Evolutionary conservation across 139 green algal species (phyloP), one percentile per base, ranked within the genome.

Genomic region (Picochlorum sp.): DNA sequence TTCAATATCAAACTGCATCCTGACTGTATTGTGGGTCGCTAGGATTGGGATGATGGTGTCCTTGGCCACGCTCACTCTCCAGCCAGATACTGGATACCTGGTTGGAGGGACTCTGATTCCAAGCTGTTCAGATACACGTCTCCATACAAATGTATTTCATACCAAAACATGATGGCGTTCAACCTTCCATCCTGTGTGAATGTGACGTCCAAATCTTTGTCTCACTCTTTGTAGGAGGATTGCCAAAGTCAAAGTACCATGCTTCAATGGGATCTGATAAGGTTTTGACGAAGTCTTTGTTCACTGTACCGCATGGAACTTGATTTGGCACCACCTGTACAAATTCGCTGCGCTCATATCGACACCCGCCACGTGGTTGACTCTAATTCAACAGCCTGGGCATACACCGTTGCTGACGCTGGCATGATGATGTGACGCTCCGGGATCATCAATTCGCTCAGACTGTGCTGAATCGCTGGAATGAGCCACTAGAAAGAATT

Each of bases 131-230:
- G 45, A 18, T 57, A 56, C 9, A 86, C 68, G 21, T 78, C 72
- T 5, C 68, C 66, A 23, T 63, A 72, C n/a, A 90, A 67, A n/a
- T 63, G 69, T 34, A 89, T 61, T 23, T 88, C 72, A 68, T 76
- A 90, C 84, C 84, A 91, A 55, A 80, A 88, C 57, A 85, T 60
- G 1, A 91, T 65, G 4, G 79, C 84, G 51, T 91, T 90, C 37
- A 79, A 79, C 7, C 83, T 57, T 3, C 64, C 63, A 20, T 21
- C 16, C 21, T 62, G 68, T 0, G 49, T 68, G 44, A 93, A 83
- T 3, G 63, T 34, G 5, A 94, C 3, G n/a, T 92, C 86, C 4
- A 92, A 30, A 0, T 80, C 26, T 79, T 76, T 20, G 45, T 47
- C 26, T 77, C 69, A 60, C 61, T 77, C 24, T 75, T 64, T 30